phyloP scores from a whole-genome alignment of 352 stramenopile genomes.

The Nothophytophthora sp. region DNA sequence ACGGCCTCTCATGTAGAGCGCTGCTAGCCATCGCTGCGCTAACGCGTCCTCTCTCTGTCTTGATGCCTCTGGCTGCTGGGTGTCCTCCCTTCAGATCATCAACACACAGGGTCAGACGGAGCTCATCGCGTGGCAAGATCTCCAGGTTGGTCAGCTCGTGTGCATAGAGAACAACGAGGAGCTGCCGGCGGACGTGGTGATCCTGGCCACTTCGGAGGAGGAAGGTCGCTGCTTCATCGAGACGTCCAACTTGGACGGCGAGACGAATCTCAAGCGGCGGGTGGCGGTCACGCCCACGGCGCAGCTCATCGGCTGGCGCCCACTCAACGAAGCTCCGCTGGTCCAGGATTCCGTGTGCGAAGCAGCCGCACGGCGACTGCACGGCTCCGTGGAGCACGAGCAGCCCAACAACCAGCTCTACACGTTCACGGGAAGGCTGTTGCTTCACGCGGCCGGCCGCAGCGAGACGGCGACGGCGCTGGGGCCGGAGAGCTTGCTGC shows the following conservation, averaged over 20 bases:
- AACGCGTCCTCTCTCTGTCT: not conserved
- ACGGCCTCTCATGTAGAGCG: not conserved
- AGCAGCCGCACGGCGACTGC: constrained; percentile 27
- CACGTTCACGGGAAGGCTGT: constrained; percentile 66
- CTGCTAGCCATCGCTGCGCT: not conserved
- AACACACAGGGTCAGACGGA: constrained; percentile 42
- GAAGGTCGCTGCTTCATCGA: constrained; percentile 84
- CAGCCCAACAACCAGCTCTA: constrained; percentile 82
- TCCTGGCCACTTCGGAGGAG: constrained; percentile 74
- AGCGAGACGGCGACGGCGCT: constrained; percentile 26
- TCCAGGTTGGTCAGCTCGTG: constrained; percentile 81
- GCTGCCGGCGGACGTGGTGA: constrained; percentile 88
- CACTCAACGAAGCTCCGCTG: constrained; percentile 23
- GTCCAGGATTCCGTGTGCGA: constrained; percentile 35
- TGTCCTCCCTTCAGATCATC: too few relatives aligned
- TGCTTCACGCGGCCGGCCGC: constrained; percentile 27
- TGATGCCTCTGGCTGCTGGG: not conserved
- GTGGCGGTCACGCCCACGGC: constrained; percentile 47
- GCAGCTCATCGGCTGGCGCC: constrained; percentile 32
- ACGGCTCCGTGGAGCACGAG: constrained; percentile 64
- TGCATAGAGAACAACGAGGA: constrained; percentile 82
- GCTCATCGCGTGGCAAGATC: constrained; percentile 61
- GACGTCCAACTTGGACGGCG: constrained; percentile 87
- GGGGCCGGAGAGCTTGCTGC: constrained; percentile 87
- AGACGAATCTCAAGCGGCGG: constrained; percentile 89